Evolutionary conservation across 352 stramenopile species (phyloP).

Genomic region (Globisporangium spiculum): DNA sequence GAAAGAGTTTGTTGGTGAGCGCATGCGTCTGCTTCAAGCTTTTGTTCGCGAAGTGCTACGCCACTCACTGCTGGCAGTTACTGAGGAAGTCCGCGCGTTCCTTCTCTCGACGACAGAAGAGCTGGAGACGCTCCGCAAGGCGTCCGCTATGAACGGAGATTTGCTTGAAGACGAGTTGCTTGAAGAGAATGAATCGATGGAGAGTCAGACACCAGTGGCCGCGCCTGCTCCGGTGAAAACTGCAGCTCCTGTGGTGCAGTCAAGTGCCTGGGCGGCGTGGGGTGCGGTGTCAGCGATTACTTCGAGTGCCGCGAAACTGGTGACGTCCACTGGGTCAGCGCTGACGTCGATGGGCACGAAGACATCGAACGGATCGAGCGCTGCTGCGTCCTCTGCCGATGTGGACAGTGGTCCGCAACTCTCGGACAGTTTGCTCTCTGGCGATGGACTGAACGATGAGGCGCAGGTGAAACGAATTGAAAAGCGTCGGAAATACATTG

Average conservation of each 20-base stretch:
- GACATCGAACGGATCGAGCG: slow-evolving; percentile 23
- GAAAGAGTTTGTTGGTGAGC: slow-evolving; percentile 82
- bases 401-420: slow-evolving; percentile 32
- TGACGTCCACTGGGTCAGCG: slow-evolving; percentile 62
- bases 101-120: slow-evolving; percentile 80
- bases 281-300: slow-evolving; percentile 70
- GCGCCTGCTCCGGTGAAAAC: slow-evolving; percentile 21
- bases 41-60: slow-evolving; percentile 77
- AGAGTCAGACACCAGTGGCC: background rate
- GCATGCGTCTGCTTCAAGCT: slow-evolving; percentile 77
- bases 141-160: slow-evolving; percentile 40
- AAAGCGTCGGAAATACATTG: slow-evolving; percentile 60
- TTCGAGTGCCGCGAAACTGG: slow-evolving; percentile 69
- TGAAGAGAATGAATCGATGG: slow-evolving; percentile 28
- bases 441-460: slow-evolving; percentile 19
- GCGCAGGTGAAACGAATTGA: slow-evolving; percentile 28
- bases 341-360: slow-evolving; percentile 40
- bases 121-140: slow-evolving; percentile 63
- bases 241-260: slow-evolving; percentile 15
- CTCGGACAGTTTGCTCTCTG: slow-evolving; percentile 47
- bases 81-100: slow-evolving; percentile 72
- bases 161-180: slow-evolving; percentile 37
- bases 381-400: slow-evolving; percentile 10
- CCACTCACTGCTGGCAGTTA: slow-evolving; percentile 57
- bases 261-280: slow-evolving; percentile 63